Conservation (phyloP, 2,329 filamentous ascomycete species). For the Cladosporium sphaerospermum region DNA sequence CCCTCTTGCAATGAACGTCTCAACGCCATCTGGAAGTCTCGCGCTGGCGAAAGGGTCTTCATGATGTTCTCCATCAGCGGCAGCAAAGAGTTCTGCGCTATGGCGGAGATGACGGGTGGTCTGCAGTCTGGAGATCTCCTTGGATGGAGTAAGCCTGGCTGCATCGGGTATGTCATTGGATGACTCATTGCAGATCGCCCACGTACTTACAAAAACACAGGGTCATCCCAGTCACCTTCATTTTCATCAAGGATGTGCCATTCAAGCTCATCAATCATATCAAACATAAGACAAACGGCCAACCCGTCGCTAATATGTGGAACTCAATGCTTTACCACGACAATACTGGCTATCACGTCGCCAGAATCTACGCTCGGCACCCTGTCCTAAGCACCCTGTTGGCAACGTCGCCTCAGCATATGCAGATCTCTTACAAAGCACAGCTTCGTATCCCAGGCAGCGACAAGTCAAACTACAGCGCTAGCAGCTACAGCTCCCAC, state of each 20-base stretch:
- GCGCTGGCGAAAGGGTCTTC: conserved; percentile 20
- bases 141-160: conserved; percentile 11
- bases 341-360: conserved; percentile 22
- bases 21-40: conserved; percentile 20
- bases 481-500: background rate
- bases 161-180: conserved; percentile 11
- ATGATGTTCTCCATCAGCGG: conserved; percentile 28
- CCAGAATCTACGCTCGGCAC: conserved; percentile 21
- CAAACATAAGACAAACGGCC: conserved; percentile 17
- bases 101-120: conserved; percentile 26
- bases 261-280: conserved; percentile 24
- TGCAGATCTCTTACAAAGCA: conserved; percentile 1
- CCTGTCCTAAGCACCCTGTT: conserved; percentile 5
- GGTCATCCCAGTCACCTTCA: conserved; percentile 22
- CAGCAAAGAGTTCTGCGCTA: conserved; percentile 24
- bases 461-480: conserved; percentile 5
- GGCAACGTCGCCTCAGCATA: background rate
- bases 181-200: background rate
- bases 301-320: conserved; percentile 29
- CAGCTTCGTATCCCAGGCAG: conserved; percentile 2
- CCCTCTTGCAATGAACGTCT: conserved; percentile 23
- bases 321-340: conserved; percentile 26
- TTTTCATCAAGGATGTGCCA: conserved; percentile 26
- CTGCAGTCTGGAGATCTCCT: background rate
- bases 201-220: conserved; percentile 17